These are phyloP conservation scores for Talaromyces sp. DNA, from an alignment of 2,329 filamentous ascomycete genomes.

Conservation along the genomic window DNA sequence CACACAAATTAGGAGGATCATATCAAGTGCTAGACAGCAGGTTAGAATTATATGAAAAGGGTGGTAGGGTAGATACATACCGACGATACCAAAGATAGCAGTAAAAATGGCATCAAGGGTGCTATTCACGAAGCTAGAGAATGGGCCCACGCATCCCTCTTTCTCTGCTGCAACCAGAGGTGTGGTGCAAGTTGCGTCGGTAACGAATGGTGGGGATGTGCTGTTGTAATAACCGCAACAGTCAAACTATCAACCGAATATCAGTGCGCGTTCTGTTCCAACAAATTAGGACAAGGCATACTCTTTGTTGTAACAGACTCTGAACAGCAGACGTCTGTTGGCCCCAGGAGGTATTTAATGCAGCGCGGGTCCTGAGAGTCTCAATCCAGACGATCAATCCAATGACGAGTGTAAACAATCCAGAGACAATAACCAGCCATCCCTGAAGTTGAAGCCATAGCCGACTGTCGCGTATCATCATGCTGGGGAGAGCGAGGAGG, in stretches of 20 bases:
- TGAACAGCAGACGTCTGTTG: slow-evolving; percentile 57
- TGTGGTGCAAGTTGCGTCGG: slow-evolving; percentile 65
- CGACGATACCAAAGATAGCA: slow-evolving; percentile 74
- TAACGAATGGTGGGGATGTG: slow-evolving; percentile 68
- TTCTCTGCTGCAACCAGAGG: slow-evolving; percentile 67
- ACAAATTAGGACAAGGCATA: slow-evolving; percentile 37
- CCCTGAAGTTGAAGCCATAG: slow-evolving; percentile 68
- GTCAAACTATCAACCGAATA: slow-evolving; percentile 56
- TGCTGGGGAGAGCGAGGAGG: slow-evolving; percentile 65
- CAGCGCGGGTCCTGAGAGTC: slow-evolving; percentile 65
- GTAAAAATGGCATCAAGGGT: slow-evolving; percentile 77
- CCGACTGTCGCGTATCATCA: slow-evolving; percentile 63
- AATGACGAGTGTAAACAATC: slow-evolving; percentile 62
- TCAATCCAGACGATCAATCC: slow-evolving; percentile 70
- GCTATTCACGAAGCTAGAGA: slow-evolving; percentile 66
- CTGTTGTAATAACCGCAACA: slow-evolving; percentile 79
- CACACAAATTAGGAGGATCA: slow-evolving; percentile 65
- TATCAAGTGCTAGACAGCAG: slow-evolving; percentile 54
- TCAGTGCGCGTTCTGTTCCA: not conserved
- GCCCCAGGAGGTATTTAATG: slow-evolving; percentile 61
- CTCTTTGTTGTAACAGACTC: slow-evolving; percentile 66
- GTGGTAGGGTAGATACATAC: slow-evolving; percentile 36
- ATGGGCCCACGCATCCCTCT: slow-evolving; percentile 65
- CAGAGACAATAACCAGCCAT: slow-evolving; percentile 61
- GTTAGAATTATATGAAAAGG: not conserved